Evolutionary conservation across 495 filamentous ascomycete species (phyloP).

Genomic region (Penicillium malachiteum): DNA sequence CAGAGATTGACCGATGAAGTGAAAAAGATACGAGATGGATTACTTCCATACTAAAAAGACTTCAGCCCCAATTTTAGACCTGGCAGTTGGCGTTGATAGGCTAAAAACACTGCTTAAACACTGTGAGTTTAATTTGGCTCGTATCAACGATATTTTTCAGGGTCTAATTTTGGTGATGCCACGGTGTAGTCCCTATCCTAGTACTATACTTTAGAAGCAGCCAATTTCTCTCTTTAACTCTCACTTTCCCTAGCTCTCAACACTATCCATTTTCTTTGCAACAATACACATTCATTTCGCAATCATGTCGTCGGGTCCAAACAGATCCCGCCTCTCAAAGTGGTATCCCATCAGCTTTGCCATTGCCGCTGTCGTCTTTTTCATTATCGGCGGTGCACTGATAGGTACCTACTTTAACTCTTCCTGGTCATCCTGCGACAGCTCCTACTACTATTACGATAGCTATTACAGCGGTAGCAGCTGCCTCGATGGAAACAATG

Average conservation of each 20-base stretch:
- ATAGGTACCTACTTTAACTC: slow-evolving; percentile 14
- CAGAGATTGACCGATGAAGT: neutral
- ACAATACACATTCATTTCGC: neutral
- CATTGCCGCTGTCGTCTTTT: slow-evolving; percentile 20
- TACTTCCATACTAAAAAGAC: neutral
- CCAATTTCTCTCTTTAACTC: neutral
- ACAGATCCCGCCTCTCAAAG: slow-evolving; percentile 9
- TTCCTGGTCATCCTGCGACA: slow-evolving; percentile 7
- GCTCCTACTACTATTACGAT: slow-evolving; percentile 5
- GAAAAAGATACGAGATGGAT: neutral
- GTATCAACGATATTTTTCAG: slow-evolving; percentile 1
- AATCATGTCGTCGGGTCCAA: neutral
- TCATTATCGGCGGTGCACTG: slow-evolving; percentile 24
- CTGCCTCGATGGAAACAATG: slow-evolving; percentile 7
- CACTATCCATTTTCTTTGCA: neutral
- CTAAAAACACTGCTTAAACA: neutral
- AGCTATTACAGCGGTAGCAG: slow-evolving; percentile 5
- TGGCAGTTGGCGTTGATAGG: neutral
- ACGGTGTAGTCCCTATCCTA: neutral
- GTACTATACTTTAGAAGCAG: neutral
- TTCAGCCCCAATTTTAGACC: neutral
- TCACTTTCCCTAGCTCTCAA: neutral
- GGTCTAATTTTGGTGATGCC: neutral
- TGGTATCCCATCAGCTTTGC: slow-evolving; percentile 26
- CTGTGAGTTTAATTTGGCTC: neutral